Evolutionary conservation across 768 basidiomycete species (phyloP).

Genomic region (Kwoniella mangroviensis): DNA sequence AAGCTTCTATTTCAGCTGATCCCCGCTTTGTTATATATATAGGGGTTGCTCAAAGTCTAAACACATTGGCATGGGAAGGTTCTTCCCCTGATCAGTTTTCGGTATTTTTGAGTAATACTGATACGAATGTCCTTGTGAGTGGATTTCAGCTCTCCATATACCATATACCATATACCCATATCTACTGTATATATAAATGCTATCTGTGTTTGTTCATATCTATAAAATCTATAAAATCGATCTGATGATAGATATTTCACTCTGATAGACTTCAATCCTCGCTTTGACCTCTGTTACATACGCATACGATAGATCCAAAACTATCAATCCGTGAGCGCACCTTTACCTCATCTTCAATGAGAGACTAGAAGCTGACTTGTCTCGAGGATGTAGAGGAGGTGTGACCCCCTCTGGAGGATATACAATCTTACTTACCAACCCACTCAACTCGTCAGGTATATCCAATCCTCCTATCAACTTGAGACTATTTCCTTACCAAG

Average conservation of each 20-base stretch:
- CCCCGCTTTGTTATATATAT: not conserved
- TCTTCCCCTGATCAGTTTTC: constrained; percentile 46
- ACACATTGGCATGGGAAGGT: constrained; percentile 50
- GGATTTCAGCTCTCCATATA: not conserved
- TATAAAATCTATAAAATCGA: not conserved
- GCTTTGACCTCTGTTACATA: constrained; percentile 31
- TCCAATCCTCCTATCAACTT: not conserved
- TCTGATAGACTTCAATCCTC: constrained; percentile 31
- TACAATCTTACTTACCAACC: constrained; percentile 51
- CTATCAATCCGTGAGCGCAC: constrained; percentile 52
- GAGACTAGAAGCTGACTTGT: not conserved
- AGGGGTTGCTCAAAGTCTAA: constrained; percentile 48
- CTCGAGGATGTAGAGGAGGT: not conserved
- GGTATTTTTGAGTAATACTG: constrained; percentile 46
- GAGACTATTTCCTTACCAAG: not conserved
- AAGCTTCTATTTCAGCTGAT: not conserved
- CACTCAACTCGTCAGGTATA: constrained; percentile 51
- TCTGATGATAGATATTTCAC: not conserved
- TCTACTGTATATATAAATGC: no score
- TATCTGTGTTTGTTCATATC: not conserved
- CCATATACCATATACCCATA: not conserved
- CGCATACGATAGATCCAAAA: constrained; percentile 31
- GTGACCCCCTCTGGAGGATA: constrained; percentile 42
- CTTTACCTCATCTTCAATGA: not conserved
- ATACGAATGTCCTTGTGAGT: constrained; percentile 45